Conservation (phyloP, 805 yeast genomes). For the Scheffersomyces coipomensis region DNA sequence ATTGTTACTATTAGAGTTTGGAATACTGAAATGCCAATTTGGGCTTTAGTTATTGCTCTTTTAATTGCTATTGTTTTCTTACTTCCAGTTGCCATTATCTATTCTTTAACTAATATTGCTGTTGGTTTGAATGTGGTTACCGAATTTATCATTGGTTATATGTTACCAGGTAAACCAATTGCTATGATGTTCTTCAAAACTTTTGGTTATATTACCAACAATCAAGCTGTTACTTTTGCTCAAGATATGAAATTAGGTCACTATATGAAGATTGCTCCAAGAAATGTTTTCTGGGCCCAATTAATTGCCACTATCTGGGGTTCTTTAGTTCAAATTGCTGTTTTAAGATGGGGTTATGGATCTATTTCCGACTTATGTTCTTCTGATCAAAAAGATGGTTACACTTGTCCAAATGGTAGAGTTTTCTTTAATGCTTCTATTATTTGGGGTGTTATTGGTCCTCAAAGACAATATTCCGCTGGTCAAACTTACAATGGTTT, state of each 20-base stretch:
- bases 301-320: conserved; percentile 44
- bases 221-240: conserved; percentile 48
- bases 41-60: conserved; percentile 38
- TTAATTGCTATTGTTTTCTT: conserved; percentile 37
- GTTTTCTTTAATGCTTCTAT: conserved; percentile 44
- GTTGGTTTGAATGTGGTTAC: conserved; percentile 44
- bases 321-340: conserved; percentile 37
- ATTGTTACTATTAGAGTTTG: conserved; percentile 37
- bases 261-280: conserved; percentile 42
- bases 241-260: conserved; percentile 47
- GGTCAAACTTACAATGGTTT: conserved; percentile 26
- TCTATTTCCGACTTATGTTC: conserved; percentile 31
- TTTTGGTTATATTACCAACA: conserved; percentile 47
- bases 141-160: conserved; percentile 42
- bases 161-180: conserved; percentile 47
- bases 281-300: conserved; percentile 42
- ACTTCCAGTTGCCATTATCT: conserved; percentile 36
- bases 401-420: conserved; percentile 42
- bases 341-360: conserved; percentile 42
- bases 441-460: conserved; percentile 43
- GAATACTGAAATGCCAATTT: conserved; percentile 44
- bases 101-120: conserved; percentile 23
- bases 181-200: conserved; percentile 49
- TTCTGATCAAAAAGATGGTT: conserved; percentile 23
- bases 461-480: conserved; percentile 16